Conservation (phyloP, 169 alveolate genomes). For the Fabrea salina region DNA sequence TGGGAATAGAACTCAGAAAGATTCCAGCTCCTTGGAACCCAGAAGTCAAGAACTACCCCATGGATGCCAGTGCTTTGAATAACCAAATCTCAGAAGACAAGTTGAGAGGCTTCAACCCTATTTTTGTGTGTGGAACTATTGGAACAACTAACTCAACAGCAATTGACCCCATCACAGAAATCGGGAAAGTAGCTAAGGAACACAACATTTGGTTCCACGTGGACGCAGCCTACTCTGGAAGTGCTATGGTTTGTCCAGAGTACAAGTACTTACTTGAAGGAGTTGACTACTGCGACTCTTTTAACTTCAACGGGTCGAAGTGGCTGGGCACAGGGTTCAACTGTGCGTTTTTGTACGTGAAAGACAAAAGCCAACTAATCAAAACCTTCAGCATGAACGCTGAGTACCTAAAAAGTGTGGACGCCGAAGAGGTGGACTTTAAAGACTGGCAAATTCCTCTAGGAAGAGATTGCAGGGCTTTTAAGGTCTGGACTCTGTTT, state of each 20-base stretch:
- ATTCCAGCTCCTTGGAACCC: not conserved
- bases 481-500: constrained; percentile 8
- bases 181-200: constrained; percentile 19
- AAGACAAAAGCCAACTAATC: not conserved
- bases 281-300: not conserved
- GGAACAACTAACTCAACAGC: constrained; percentile 32
- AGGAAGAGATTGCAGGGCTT: constrained; percentile 21
- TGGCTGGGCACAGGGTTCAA: not conserved
- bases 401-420: not conserved
- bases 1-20: not conserved
- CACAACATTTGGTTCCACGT: constrained; percentile 28
- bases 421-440: not conserved
- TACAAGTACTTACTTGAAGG: not conserved
- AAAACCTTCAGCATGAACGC: not conserved
- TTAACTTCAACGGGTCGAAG: constrained; percentile 29
- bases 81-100: constrained; percentile 3
- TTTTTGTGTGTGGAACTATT: constrained; percentile 13
- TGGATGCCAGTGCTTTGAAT: not conserved
- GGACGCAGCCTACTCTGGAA: constrained; percentile 46
- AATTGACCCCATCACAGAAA: constrained; percentile 3
- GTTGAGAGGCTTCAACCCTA: not conserved
- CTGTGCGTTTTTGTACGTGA: constrained; percentile 25
- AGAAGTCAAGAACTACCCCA: not conserved
- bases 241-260: not conserved
- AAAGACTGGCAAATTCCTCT: constrained; percentile 31